phyloP scores from a whole-genome alignment of 2,329 filamentous ascomycete species.

The Fusarium staphyleae region DNA sequence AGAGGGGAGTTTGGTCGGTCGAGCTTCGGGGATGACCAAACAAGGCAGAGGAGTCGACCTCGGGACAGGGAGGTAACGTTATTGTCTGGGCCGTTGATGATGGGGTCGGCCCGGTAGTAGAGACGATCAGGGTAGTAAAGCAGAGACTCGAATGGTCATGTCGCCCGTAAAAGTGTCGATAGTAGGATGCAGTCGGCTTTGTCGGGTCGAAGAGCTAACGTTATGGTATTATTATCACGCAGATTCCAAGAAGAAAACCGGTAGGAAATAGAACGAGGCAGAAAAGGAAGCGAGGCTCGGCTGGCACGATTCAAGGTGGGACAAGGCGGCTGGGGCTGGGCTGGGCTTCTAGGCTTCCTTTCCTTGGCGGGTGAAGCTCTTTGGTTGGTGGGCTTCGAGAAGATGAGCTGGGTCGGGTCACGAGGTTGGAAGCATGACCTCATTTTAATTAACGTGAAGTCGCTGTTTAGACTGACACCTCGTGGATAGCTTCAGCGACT shows the following conservation, averaged over 20 bases:
- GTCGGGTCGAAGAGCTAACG: slow-evolving; percentile 17
- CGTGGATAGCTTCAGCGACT: too few relatives aligned
- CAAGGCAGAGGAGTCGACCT: slow-evolving; percentile 7
- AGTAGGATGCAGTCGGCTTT: slow-evolving; percentile 18
- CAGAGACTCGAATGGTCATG: not conserved
- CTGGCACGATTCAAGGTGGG: slow-evolving; percentile 18
- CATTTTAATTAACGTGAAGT: not conserved
- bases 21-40: slow-evolving; percentile 21
- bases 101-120: slow-evolving; percentile 4
- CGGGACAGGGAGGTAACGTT: slow-evolving; percentile 8
- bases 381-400: slow-evolving; percentile 23
- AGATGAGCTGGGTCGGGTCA: slow-evolving; percentile 15
- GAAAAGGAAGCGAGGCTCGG: slow-evolving; percentile 7
- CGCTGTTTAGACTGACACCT: too few relatives aligned
- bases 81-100: slow-evolving; percentile 7
- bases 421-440: slow-evolving; percentile 36
- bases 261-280: slow-evolving; percentile 7
- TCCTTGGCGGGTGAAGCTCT: slow-evolving; percentile 13
- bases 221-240: slow-evolving; percentile 4
- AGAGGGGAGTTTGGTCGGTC: slow-evolving; percentile 29
- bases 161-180: slow-evolving; percentile 13
- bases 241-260: slow-evolving; percentile 19
- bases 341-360: slow-evolving; percentile 7
- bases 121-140: not conserved
- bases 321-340: slow-evolving; percentile 23